Base-by-base conservation (phyloP, 805 yeast species). In the Candida mattraensis region DNA sequence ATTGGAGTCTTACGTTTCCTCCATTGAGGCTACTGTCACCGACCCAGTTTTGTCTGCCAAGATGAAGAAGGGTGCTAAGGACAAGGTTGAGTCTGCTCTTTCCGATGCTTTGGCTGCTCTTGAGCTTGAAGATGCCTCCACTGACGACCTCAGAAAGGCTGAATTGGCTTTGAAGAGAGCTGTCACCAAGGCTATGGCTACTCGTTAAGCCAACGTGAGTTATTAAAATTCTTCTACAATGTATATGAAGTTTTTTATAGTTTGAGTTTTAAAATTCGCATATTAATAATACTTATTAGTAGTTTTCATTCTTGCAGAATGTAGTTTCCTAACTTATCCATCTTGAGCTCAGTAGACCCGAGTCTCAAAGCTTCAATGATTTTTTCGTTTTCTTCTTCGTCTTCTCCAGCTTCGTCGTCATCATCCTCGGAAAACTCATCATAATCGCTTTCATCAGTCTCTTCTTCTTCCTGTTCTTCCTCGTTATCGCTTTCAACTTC, bases 91-190 rank as follows among this genome's bases (percentile, higher is more conserved):
- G 81, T 71, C 88, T 67, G 96, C 97, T 74, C 80, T 91, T 64
- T 86, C 98, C 59, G 98, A 91, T 63, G 98, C 98, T 70, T 73
- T 91, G 76, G 94, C 95, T 63, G 89, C 97, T 69, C 84, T 91
- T 66, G 96, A 89, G 77, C 76, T 93, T 53, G 96, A 91, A 78
- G 98, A 93, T 58, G 79, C 96, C 47, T 64, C 94, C 60, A 91
- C 96, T 68, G 99, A 93, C 66, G 97, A 89, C 73, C 81, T 76
- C 78, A 87, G 98, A 84, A 93, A 87, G 84, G 98, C 99, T 66
- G 98, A 93, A 81, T 87, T 93, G 70, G 83, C 88, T 71, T 86
- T 93, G 71, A 93, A 93, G 88, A 87, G 99, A 75, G 96, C 91
- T 66, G 97, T 91, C 70, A 91, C 96, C 80, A 91, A 88, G 80